These are phyloP conservation scores for Melocanna baccifera DNA, from an alignment of 176 grass and related monocot genomes.

Conservation along the genomic window DNA sequence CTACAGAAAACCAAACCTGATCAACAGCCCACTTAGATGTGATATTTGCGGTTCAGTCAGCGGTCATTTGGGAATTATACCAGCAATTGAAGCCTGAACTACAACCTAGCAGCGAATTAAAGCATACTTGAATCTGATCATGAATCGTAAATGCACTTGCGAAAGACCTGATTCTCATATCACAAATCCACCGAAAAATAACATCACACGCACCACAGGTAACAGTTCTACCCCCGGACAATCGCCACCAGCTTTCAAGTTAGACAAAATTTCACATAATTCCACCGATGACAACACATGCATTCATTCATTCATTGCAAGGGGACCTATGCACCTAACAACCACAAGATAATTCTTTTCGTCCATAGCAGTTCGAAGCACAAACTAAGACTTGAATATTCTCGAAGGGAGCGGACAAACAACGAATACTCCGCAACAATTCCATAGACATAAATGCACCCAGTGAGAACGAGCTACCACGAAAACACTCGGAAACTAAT, in stretches of 20 bases:
- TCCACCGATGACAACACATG: not conserved
- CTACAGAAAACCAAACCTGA: not conserved
- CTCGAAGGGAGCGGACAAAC: not conserved
- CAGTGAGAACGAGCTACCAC: not conserved
- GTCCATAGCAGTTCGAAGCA: not conserved
- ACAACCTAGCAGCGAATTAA: not conserved
- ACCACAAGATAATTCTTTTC: not conserved
- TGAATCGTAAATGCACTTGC: not conserved
- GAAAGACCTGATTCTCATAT: not conserved
- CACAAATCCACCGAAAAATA: not conserved
- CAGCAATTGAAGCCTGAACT: not conserved
- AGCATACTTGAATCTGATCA: not conserved
- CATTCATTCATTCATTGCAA: not conserved
- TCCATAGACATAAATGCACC: not conserved
- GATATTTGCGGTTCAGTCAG: not conserved
- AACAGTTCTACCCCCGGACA: not conserved
- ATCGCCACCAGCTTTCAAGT: too few relatives aligned
- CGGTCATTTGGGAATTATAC: not conserved
- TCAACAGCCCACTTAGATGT: not conserved
- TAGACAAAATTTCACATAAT: not conserved
- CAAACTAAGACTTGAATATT: not conserved
- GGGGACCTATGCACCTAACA: not conserved
- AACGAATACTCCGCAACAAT: too few relatives aligned
- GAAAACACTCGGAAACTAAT: not conserved
- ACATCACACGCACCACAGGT: not conserved